Conservation (phyloP, 1,284 basidiomycete genomes). For the Spongispora temasekensis region DNA sequence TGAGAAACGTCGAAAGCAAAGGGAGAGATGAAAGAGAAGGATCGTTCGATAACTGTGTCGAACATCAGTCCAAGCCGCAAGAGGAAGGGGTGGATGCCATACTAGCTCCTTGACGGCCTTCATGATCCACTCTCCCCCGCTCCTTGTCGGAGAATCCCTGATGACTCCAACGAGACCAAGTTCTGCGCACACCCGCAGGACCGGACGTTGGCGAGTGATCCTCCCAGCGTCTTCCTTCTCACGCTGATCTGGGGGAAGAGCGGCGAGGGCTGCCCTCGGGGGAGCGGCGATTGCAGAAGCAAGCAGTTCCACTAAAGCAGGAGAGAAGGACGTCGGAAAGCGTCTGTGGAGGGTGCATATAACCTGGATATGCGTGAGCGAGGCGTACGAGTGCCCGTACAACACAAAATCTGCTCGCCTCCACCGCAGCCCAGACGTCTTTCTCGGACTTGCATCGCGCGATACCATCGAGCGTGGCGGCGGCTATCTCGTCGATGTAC, state of each 20-base stretch:
- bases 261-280: constrained; percentile 57
- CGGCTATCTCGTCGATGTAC: constrained; percentile 93
- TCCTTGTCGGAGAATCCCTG: constrained; percentile 61
- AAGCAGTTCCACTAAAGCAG: constrained; percentile 67
- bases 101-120: constrained; percentile 83
- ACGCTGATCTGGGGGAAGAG: constrained; percentile 73
- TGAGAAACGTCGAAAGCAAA: constrained; percentile 81
- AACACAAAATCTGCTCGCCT: constrained; percentile 53
- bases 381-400: neutral
- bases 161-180: constrained; percentile 86
- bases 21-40: constrained; percentile 84
- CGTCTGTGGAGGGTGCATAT: constrained; percentile 89
- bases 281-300: constrained; percentile 68
- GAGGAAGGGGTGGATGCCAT: constrained; percentile 30
- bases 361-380: constrained; percentile 51
- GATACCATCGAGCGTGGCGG: constrained; percentile 86
- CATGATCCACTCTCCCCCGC: constrained; percentile 86
- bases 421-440: constrained; percentile 90
- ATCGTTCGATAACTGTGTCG: constrained; percentile 77
- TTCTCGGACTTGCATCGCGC: constrained; percentile 83
- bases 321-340: constrained; percentile 81
- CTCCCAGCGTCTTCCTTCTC: constrained; percentile 92
- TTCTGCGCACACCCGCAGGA: constrained; percentile 88
- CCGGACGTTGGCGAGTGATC: constrained; percentile 79
- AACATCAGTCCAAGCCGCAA: constrained; percentile 6